Base-by-base conservation (phyloP, 805 yeast genomes). In the Lachancea mirantina region DNA sequence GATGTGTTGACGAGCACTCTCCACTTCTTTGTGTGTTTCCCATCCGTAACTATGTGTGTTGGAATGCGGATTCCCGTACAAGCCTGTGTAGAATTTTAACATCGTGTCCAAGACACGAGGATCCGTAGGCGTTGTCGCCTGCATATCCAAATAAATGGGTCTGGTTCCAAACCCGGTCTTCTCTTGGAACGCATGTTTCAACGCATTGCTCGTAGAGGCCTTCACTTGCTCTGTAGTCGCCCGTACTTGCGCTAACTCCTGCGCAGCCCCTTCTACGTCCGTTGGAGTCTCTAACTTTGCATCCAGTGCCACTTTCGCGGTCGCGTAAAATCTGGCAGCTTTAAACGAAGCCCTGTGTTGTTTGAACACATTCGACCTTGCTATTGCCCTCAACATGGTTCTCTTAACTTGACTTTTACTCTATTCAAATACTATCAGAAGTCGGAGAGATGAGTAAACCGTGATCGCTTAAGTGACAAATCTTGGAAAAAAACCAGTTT, bases 41-140 rank as follows among this genome's bases (percentile, higher is more conserved):
- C 99, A 92, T 21, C 99, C 99, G 57, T 89, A 92, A 5, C 95
- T 74, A 56, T 92, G 99, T 2, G 98, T 92, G 38, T 92, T 77
- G 5, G 96, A 85, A 62, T 92, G 99, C 14, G 99, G 99, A 58
- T 92, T 92, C 41, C 99, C 99, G 56, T 85, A 92, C 36, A 84
- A 68, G 4, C 97, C 97, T 2, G 97, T 89, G 58, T 74, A 82
- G 53, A 79, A 85, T 47, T 73, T 75, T 46, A 84, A 57, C 95
- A 84, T 85, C 46, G 76, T 79, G 55, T 84, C 95, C 46, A 92
- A 62, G 7, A 92, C 99, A 35, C 99, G 70, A 19, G 98, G 98
- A 55, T 92, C 99, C 1, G 92, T 83, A 17, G 97, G 98, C 0
- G 99, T 89, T 0, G 99, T 92, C 19, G 98, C 97, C 64, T 92